Percentiles rank a stretch among this genome's conserved stretches.
phyloP scores from a whole-genome alignment of 352 stramenopile species.

The Globisporangium viniferum region DNA sequence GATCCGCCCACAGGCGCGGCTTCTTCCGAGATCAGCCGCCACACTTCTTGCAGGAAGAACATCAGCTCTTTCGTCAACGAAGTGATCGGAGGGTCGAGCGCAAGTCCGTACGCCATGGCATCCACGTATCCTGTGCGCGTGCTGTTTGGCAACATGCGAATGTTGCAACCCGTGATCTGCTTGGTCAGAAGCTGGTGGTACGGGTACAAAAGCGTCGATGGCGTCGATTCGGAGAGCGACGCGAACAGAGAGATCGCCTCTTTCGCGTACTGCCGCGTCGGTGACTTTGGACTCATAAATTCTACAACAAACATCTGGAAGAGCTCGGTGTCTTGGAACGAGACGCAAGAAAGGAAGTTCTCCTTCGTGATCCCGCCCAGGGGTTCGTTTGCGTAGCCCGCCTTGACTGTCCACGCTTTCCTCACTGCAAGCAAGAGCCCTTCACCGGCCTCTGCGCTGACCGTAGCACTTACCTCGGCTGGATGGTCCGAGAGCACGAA shows the following conservation, averaged over 20 bases:
- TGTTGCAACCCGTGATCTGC: conserved; percentile 76
- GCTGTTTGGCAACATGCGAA: conserved; percentile 62
- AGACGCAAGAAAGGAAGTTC: conserved; percentile 64
- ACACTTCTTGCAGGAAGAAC: conserved; percentile 84
- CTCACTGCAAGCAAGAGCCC: conserved; percentile 53
- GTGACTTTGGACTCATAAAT: conserved; percentile 71
- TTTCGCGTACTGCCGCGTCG: conserved; percentile 70
- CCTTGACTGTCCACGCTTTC: conserved; percentile 51
- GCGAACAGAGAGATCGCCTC: conserved; percentile 64
- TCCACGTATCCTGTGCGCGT: conserved; percentile 83
- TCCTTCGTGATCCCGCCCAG: conserved; percentile 43
- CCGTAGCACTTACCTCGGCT: conserved; percentile 75
- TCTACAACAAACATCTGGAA: conserved; percentile 88
- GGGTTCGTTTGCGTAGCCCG: conserved; percentile 33
- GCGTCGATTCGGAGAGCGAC: conserved; percentile 47
- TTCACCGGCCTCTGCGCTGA: conserved; percentile 69
- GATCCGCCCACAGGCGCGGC: conserved; percentile 17
- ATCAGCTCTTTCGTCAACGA: conserved; percentile 83
- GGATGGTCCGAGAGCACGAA: conserved; percentile 87
- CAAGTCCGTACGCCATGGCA: conserved; percentile 77
- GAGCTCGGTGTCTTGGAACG: conserved; percentile 83
- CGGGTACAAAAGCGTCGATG: conserved; percentile 69
- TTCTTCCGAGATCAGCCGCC: conserved; percentile 81
- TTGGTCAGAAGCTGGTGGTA: conserved; percentile 86
- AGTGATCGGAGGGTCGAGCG: conserved; percentile 76